Evolutionary conservation across 495 filamentous ascomycete genomes (phyloP).

Genomic region (Xylaria longipes): DNA sequence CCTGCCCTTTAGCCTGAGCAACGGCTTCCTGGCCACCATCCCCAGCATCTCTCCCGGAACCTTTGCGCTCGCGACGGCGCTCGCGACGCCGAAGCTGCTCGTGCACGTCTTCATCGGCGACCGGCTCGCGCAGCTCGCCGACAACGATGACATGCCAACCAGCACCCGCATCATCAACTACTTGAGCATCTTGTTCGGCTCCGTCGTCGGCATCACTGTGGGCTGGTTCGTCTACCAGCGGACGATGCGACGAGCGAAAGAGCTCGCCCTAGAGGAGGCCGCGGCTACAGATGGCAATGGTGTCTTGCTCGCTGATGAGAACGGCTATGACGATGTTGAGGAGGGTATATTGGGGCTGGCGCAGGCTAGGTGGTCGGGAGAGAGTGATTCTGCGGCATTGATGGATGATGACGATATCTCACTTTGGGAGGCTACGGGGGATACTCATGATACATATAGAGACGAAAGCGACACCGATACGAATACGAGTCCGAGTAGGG

Average conservation of each 20-base stretch:
- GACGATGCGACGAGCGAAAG: slow-evolving; percentile 81
- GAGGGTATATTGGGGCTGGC: slow-evolving; percentile 31
- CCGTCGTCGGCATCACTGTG: slow-evolving; percentile 73
- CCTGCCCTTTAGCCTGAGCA: slow-evolving; percentile 91
- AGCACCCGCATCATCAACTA: slow-evolving; percentile 80
- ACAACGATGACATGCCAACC: slow-evolving; percentile 65
- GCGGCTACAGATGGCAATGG: slow-evolving; percentile 30
- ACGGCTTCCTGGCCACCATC: slow-evolving; percentile 92
- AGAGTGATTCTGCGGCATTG: slow-evolving; percentile 48
- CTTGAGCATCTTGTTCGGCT: slow-evolving; percentile 72
- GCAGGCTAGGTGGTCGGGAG: slow-evolving; percentile 40
- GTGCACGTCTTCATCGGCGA: slow-evolving; percentile 93
- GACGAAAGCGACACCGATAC: slow-evolving; percentile 38
- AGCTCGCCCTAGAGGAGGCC: slow-evolving; percentile 85
- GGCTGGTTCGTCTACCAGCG: slow-evolving; percentile 86
- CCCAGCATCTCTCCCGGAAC: slow-evolving; percentile 78
- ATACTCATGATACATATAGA: slow-evolving; percentile 50
- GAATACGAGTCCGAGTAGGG: slow-evolving; percentile 7
- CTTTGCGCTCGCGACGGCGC: slow-evolving; percentile 82
- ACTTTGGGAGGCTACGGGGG: slow-evolving; percentile 52
- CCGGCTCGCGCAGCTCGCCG: slow-evolving; percentile 75
- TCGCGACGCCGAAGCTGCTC: slow-evolving; percentile 78
- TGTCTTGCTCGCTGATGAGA: slow-evolving; percentile 42
- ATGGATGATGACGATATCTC: slow-evolving; percentile 69
- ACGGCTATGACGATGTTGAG: slow-evolving; percentile 40